Conservation (phyloP, 768 basidiomycete species). For the Clavaria fumosa region DNA sequence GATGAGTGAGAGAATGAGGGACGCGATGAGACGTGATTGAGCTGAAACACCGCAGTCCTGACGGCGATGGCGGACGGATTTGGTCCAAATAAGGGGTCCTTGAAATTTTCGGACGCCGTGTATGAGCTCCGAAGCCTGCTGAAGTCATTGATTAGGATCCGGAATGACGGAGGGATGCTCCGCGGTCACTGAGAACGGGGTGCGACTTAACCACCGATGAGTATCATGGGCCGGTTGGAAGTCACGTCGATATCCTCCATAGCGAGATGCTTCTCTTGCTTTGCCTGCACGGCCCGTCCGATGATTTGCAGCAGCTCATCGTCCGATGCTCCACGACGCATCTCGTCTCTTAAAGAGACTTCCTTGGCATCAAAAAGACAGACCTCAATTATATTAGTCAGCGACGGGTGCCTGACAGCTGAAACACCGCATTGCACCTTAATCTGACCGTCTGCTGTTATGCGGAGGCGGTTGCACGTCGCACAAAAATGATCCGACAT, state of each 20-base stretch:
- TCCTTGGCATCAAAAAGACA: constrained; percentile 80
- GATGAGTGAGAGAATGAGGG: constrained; percentile 40
- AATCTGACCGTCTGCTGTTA: constrained; percentile 85
- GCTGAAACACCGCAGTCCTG: constrained; percentile 8
- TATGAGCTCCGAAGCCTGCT: no score
- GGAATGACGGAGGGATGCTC: no score
- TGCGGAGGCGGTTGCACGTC: constrained; percentile 67
- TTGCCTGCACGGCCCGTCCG: constrained; percentile 46
- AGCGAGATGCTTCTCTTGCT: constrained; percentile 71
- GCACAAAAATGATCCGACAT: constrained; percentile 91
- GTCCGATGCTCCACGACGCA: constrained; percentile 53
- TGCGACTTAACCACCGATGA: constrained; percentile 82
- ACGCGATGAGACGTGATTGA: constrained; percentile 7
- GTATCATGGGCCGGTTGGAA: constrained; percentile 77
- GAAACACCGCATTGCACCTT: constrained; percentile 42
- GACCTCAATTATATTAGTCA: constrained; percentile 43
- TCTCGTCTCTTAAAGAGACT: constrained; percentile 61
- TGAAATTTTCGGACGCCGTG: no score
- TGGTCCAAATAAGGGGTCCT: no score
- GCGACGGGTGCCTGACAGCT: no score
- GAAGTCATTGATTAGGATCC: no score
- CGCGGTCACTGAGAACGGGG: no score
- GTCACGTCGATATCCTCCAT: constrained; percentile 70
- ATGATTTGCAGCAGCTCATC: constrained; percentile 44
- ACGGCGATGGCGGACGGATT: not conserved